Evolutionary conservation across 257 asterid species (phyloP), one percentile per base, ranked within the genome.

Genomic region (Scutellaria minor): DNA sequence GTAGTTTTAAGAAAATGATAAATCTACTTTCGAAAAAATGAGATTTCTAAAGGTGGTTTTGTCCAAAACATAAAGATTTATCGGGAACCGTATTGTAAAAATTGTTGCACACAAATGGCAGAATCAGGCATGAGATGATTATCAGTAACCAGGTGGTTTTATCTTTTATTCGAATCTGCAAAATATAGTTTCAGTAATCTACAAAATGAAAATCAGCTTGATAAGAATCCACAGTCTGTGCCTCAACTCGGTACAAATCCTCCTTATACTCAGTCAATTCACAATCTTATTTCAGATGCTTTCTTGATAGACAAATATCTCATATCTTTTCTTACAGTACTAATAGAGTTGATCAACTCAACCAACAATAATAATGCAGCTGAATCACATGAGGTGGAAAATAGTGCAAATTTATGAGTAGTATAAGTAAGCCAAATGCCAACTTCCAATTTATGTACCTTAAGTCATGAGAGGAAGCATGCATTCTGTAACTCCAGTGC

Each of bases 51-150:
- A 86, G 97, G 90, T 56, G 90, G 70, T 48, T 91, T 94, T 83
- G 85, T 91, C 56, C 86, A 88, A 64, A 87, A 77, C 74, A 90
- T 94, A 97, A 90, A 86, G 85, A 80, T 81, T 94, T 12, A 93
- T 89, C 1, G 98, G 98, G 64, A 96, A 94, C 81, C 97, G 87
- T 70, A 94, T 91, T 97, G 84, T 94, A 67, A 91, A 90, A 83
- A 80, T 83, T 87, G 98, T 95, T 58, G 95, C 88, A n/a, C 85
- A 64, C 79, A 92, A 85, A 78, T 80, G 91, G 78, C 95, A 91
- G 79, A 79, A 86, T 75, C 95, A 89, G 85, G 98, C 85, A 68
- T 31, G 79, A 72, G 44, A 66, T 64, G 44, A 72, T 47, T 60
- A 65, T 66, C 55, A 11, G 59, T 58, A 55, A 46, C 66, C 58